phyloP scores from a whole-genome alignment of 2,329 filamentous ascomycete species.

The Bipolaris sorokiniana region DNA sequence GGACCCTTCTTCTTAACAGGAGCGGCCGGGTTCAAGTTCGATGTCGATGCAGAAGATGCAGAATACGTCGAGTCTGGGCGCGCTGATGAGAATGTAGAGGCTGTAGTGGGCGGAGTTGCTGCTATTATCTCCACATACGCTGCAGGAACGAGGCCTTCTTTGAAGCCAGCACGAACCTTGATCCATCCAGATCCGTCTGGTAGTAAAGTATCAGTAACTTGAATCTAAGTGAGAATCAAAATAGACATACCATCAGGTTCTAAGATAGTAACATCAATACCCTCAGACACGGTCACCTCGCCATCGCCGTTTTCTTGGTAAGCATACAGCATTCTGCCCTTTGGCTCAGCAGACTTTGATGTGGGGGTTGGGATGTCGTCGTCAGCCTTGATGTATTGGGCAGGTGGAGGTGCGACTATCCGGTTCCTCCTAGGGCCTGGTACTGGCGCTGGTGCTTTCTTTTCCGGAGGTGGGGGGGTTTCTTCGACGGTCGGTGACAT shows the following conservation, averaged over 20 bases:
- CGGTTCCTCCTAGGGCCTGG: conserved; percentile 63
- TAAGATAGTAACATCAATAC: conserved; percentile 75
- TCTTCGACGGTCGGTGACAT: conserved; percentile 60
- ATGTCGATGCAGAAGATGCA: conserved; percentile 76
- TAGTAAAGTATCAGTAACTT: conserved; percentile 26
- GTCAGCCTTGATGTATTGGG: conserved; percentile 76
- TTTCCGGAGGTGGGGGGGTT: conserved; percentile 46
- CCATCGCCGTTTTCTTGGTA: conserved; percentile 83
- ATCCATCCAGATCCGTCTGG: conserved; percentile 91
- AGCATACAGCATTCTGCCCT: conserved; percentile 85
- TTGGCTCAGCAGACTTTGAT: conserved; percentile 60
- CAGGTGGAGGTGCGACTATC: conserved; percentile 85
- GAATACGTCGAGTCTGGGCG: conserved; percentile 68
- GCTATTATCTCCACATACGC: conserved; percentile 75
- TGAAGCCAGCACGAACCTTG: conserved; percentile 75
- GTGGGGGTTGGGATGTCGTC: conserved; percentile 50
- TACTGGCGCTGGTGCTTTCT: conserved; percentile 39
- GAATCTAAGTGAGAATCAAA: conserved; percentile 21
- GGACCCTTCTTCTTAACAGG: conserved; percentile 82
- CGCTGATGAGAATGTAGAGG: conserved; percentile 44
- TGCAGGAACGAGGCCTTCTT: conserved; percentile 85
- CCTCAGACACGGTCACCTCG: conserved; percentile 81
- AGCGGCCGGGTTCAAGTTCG: conserved; percentile 51
- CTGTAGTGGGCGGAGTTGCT: conserved; percentile 47
- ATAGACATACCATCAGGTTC: conserved; percentile 81